Evolutionary conservation across 2,329 filamentous ascomycete genomes (phyloP), one percentile per base, ranked within the genome.

Genomic region (Clarireedia paspali): DNA sequence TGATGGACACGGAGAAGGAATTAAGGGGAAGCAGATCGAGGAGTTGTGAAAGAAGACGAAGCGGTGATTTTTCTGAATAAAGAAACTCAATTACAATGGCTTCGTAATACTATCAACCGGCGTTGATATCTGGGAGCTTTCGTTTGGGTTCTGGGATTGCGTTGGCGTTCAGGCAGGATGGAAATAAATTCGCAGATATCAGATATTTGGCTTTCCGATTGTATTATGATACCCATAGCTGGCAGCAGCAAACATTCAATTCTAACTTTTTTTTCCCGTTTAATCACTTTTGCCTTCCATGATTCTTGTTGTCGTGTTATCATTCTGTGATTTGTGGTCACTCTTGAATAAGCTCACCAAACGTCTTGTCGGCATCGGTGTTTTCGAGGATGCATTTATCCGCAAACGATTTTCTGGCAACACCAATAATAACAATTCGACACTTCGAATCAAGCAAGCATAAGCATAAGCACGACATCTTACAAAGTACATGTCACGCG

Each of bases 1-100:
- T 81, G 47, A 78, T 81, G 75, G 77, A 80, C 54, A 73, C 75
- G 2, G 77, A 81, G 63, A 72, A 71, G 59, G 75, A 80, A 64
- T 71, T 71, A 54, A 70, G 66, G 59, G 57, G 49, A 15, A 54
- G 50, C 23, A 60, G 64, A 45, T 62, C 55, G 36, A 60, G 55
- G 38, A 67, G 61, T 17, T 63, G 61, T 50, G 58, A 59, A 26
- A 59, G 63, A 48, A 62, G 63, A 24, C 53, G 58, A 36, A 62
- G 60, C 39, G 59, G 60, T 12, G 62, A 62, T 17, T 7, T 40
- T 26, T 42, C 15, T 30, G 40, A 7, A 30, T 7, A 38, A 38
- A 3, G 17, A 27, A 27, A 12, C 51, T 47, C 44, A 58, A 53
- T 27, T 50, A 48, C 48, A 5, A 38, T 30, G 56, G 17, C 30